Base-by-base conservation (phyloP, 805 yeast species). In the Spencermartinsiella europaea region DNA sequence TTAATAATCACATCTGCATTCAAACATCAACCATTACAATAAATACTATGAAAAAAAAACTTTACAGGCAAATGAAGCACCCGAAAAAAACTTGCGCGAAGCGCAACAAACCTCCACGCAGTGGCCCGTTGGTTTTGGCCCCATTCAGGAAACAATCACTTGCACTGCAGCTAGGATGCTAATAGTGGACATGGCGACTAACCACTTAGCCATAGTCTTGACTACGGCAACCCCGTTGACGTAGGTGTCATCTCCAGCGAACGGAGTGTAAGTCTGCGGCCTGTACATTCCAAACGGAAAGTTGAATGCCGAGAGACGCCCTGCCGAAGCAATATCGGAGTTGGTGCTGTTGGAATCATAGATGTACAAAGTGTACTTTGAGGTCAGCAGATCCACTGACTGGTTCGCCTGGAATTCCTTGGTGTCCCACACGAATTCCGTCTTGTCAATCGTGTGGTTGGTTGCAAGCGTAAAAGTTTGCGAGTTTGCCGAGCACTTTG, bases 391-490 rank as follows among this genome's bases (percentile, higher is more conserved):
- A 21, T 57, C 59, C 16, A 57, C 52, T 3, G 55, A 55, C 15
- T 53, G 49, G 28, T 53, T 48, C 20, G 63, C 61, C 38, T 65
- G 49, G 44, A 49, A 55, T 31, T 48, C 59, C 28, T 54, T 50
- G 3, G 73, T 66, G 46, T 69, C 65, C 73, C 73, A 69, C 5
- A 63, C 61, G 15, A 57, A 51, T 34, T 51, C 40, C 12, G 65
- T 60, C 8, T 61, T 52, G 33, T 57, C 46, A 33, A 62, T 49
- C 2, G 65, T 46, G 33, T 61, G 58, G 49, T 64, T 64, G 2
- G 46, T 50, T 2, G 72, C 68, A 22, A 69, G 45, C 3, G 72
- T 69, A 46, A 65, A 66, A 4, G 67, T 61, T 47, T 67, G 61
- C 22, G 50, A 42, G 54, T 69, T 70, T 40, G 19, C 31, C 1